A percentile compares a stretch with the other conserved stretches of the same genome.
phyloP scores from a whole-genome alignment of 1,139 yeast genomes.

The Geotrichum phurueaensis region DNA sequence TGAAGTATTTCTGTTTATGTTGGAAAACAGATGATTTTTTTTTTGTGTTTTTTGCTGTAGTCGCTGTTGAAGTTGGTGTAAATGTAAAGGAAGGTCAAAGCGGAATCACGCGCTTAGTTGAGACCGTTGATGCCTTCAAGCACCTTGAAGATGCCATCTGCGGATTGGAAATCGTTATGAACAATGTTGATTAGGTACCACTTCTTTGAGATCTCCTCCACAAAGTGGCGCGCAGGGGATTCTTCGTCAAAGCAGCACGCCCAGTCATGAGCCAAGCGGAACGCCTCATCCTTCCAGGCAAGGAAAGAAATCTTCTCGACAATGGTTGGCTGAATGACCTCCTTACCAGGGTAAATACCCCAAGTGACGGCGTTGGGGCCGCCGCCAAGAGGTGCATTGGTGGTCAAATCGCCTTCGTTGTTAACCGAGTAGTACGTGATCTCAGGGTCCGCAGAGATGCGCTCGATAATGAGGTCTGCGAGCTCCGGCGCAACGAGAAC shows the following conservation, averaged over 20 bases:
- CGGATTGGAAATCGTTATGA: constrained; percentile 62
- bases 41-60: background rate
- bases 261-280: constrained; percentile 81
- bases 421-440: constrained; percentile 80
- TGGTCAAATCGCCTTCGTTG: constrained; percentile 48
- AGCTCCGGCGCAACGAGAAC: constrained; percentile 61
- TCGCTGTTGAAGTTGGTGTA: background rate
- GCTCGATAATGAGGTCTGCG: constrained; percentile 40
- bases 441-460: constrained; percentile 45
- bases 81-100: background rate
- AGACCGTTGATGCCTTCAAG: constrained; percentile 24
- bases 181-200: constrained; percentile 83
- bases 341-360: constrained; percentile 95
- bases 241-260: constrained; percentile 41
- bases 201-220: constrained; percentile 48
- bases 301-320: constrained; percentile 84
- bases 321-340: constrained; percentile 84
- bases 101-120: background rate
- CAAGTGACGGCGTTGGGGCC: constrained; percentile 95
- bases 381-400: constrained; percentile 62
- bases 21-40: constrained; percentile 14
- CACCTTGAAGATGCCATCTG: constrained; percentile 34
- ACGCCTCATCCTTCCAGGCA: constrained; percentile 97
- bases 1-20: constrained; percentile 13
- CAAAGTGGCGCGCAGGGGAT: constrained; percentile 37